Conservation (phyloP, 2,329 filamentous ascomycete genomes). For the Knufia fluminis region DNA sequence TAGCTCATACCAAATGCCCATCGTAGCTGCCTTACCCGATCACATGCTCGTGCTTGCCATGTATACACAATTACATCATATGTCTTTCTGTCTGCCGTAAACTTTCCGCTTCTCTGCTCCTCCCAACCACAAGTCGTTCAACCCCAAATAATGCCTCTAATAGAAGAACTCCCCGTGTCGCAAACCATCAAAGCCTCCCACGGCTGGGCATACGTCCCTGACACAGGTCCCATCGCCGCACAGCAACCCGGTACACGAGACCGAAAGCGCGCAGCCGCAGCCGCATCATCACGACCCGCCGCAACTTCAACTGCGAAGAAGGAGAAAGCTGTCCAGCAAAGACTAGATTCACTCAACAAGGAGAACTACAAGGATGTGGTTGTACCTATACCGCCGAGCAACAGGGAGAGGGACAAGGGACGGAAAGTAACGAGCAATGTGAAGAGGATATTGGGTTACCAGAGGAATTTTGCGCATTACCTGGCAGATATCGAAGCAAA, state of each 20-base stretch:
- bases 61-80: background rate
- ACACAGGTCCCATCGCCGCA: slow-evolving; percentile 53
- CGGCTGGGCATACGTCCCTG: slow-evolving; percentile 87
- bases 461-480: slow-evolving; percentile 42
- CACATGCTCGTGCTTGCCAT: background rate
- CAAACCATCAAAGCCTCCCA: slow-evolving; percentile 61
- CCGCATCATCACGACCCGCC: background rate
- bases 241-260: slow-evolving; percentile 51
- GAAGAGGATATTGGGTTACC: slow-evolving; percentile 39
- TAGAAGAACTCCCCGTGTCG: slow-evolving; percentile 66
- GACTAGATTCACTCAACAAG: slow-evolving; percentile 71
- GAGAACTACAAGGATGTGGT: slow-evolving; percentile 63
- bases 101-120: background rate
- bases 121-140: too few relatives aligned
- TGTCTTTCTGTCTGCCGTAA: too few relatives aligned
- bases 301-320: slow-evolving; percentile 53
- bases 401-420: slow-evolving; percentile 37
- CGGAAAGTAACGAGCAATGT: slow-evolving; percentile 39
- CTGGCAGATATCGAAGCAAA: slow-evolving; percentile 42
- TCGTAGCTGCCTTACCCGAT: background rate
- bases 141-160: slow-evolving; percentile 61
- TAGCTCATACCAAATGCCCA: background rate
- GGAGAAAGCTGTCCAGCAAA: slow-evolving; percentile 69
- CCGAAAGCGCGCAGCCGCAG: slow-evolving; percentile 47
- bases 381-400: slow-evolving; percentile 54